phyloP scores from a whole-genome alignment of 2,329 filamentous ascomycete genomes.

The Penicillium concentricum region DNA sequence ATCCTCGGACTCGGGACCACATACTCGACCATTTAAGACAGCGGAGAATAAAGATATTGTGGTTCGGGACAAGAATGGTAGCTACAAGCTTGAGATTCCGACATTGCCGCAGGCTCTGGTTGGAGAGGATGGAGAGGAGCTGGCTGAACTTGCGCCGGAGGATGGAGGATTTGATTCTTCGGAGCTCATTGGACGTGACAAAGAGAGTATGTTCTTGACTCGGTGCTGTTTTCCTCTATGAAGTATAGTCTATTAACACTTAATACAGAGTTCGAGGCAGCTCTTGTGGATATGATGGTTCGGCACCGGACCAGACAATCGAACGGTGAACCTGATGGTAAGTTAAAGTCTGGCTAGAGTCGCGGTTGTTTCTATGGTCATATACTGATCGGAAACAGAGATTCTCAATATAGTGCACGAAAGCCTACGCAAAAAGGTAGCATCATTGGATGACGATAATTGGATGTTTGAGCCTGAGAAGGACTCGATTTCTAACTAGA shows the following conservation, averaged over 20 bases:
- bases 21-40: slow-evolving; percentile 20
- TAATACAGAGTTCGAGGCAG: slow-evolving; percentile 46
- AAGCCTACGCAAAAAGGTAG: slow-evolving; percentile 70
- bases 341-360: slow-evolving; percentile 20
- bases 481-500: slow-evolving; percentile 34
- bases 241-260: slow-evolving; percentile 4
- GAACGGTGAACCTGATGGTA: slow-evolving; percentile 64
- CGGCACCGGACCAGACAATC: slow-evolving; percentile 50
- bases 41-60: slow-evolving; percentile 49
- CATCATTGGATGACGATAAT: slow-evolving; percentile 73
- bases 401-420: slow-evolving; percentile 67
- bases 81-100: slow-evolving; percentile 49
- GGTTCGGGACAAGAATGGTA: slow-evolving; percentile 49
- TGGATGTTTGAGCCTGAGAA: slow-evolving; percentile 86
- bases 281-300: slow-evolving; percentile 45
- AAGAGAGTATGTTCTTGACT: slow-evolving; percentile 38
- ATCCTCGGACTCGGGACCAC: slow-evolving; percentile 21
- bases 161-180: slow-evolving; percentile 55
- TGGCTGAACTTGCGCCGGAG: slow-evolving; percentile 51
- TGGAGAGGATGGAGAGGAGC: slow-evolving; percentile 42
- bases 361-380: background rate
- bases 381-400: slow-evolving; percentile 48
- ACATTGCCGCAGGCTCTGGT: slow-evolving; percentile 37
- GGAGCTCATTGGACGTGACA: slow-evolving; percentile 34
- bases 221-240: background rate